A percentile compares a stretch with the other conserved stretches of the same genome.
Conservation (phyloP, 345 rosid species). For the Trapa bicornis region DNA sequence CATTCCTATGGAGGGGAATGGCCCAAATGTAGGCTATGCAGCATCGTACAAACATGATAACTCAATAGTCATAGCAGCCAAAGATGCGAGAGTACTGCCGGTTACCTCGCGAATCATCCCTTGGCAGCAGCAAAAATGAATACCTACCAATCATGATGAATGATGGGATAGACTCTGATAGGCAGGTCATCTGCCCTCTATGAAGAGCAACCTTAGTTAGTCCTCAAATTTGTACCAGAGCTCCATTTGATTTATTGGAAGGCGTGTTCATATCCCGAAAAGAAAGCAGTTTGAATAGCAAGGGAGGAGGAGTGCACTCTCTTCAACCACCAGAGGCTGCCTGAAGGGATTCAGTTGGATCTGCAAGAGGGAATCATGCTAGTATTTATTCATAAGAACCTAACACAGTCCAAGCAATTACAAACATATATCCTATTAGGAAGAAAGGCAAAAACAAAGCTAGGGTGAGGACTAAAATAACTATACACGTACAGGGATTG, state of each 20-base stretch:
- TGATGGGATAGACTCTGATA: neutral
- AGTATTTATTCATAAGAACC: neutral
- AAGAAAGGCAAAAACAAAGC: neutral
- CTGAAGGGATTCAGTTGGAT: slow-evolving; percentile 80
- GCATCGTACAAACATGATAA: too few species aligned
- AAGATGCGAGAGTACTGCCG: too few species aligned
- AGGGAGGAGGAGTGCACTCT: slow-evolving; percentile 52
- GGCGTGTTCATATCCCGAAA: slow-evolving; percentile 25
- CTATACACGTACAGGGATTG: slow-evolving; percentile 30
- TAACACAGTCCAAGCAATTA: slow-evolving; percentile 7
- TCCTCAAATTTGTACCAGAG: neutral
- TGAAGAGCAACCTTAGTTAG: neutral
- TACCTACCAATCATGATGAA: neutral
- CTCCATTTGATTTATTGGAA: neutral
- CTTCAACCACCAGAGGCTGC: slow-evolving; percentile 87
- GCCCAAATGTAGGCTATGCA: too few species aligned
- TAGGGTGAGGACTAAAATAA: neutral
- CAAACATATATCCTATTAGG: neutral
- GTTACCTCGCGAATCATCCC: too few species aligned
- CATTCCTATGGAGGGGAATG: too few species aligned
- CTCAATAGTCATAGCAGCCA: too few species aligned
- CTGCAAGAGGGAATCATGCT: slow-evolving; percentile 24
- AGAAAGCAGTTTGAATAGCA: slow-evolving; percentile 93
- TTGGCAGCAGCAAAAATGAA: neutral
- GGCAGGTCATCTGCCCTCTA: neutral